Base-by-base conservation (phyloP, 1,284 basidiomycete genomes). In the Afroboletus lepidellus region DNA sequence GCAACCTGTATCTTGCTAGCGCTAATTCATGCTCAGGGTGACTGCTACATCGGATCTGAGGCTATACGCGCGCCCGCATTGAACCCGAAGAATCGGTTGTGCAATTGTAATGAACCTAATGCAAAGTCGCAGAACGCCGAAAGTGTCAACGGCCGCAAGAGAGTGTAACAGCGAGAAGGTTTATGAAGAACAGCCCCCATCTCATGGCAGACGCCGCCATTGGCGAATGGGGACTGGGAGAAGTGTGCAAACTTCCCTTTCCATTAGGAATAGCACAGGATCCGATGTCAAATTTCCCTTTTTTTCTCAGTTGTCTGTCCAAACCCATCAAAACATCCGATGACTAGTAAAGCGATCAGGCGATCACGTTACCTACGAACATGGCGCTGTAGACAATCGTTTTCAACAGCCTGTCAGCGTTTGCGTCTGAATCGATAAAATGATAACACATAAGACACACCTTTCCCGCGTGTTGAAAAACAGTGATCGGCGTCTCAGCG, bases 401-500 rank as follows among this genome's bases (percentile, higher is more conserved):
- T 32, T 48, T 47, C 41, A n/a, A 58, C 23, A 58, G 13, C 33
- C 29, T 42, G 46, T 51, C 46, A 48, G 3, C 24, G 7, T 29
- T 16, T 16, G 20, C 18, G 36, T 21, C 16, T 11, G 21, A n/a
- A n/a, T 45, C 23, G 39, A 25, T 24, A 3, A 20, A n/a, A 8
- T 3, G 16, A 42, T 41, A 49, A 48, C 32, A 41, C 41, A 27
- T 29, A 29, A 48, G 37, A 33, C 32, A 7, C 20, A 30, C 41
- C 27, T 24, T 39, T 46, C 36, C 37, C 51, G 41, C 27, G 8
- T 36, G 41, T n/a, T 41, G 39, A 48, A 41, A 18, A 33, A 7
- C 20, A 16, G 20, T 51, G 57, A 66, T 62, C 57, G 53, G 57
- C 60, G 43, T 44, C 37, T 62, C 45, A 41, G 27, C 2, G 16